These are phyloP conservation scores for Monilinia laxa DNA, from an alignment of 2,329 filamentous ascomycete species.

Conservation along the genomic window DNA sequence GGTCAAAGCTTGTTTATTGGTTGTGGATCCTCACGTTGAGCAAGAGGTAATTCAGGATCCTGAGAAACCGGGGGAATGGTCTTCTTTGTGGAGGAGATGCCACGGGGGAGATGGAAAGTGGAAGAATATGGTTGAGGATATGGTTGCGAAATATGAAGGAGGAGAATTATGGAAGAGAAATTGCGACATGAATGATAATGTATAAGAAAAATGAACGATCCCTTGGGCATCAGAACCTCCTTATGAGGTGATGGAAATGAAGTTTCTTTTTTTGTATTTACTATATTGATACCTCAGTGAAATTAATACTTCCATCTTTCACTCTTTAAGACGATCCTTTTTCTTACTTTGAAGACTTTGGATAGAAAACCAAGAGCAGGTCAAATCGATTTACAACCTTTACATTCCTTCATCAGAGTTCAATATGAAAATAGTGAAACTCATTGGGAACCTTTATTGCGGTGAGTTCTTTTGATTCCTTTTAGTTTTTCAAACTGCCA, in stretches of 20 bases:
- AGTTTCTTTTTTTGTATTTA: neutral
- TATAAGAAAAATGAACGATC: neutral
- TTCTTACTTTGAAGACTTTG: neutral
- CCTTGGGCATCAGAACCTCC: neutral
- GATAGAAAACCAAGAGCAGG: neutral
- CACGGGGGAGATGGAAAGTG: slow-evolving; percentile 11
- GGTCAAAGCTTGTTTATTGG: slow-evolving; percentile 54
- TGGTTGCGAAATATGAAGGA: neutral
- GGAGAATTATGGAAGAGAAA: neutral
- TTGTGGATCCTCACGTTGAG: slow-evolving; percentile 50
- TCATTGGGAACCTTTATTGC: too few relatives aligned
- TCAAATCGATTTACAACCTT: too few relatives aligned
- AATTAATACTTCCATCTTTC: neutral
- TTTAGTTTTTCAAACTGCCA: too few relatives aligned
- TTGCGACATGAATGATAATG: slow-evolving; percentile 1
- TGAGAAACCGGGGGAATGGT: slow-evolving; percentile 28
- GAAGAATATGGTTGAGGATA: neutral
- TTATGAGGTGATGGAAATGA: too few relatives aligned
- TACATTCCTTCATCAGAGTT: too few relatives aligned
- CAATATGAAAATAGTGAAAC: too few relatives aligned
- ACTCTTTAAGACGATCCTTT: neutral
- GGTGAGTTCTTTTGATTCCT: too few relatives aligned
- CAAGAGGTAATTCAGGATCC: slow-evolving; percentile 25
- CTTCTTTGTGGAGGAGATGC: slow-evolving; percentile 29
- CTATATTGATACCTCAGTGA: neutral